These are phyloP conservation scores for Angomonas deanei DNA, from an alignment of 208 protist species.

Conservation along the genomic window DNA sequence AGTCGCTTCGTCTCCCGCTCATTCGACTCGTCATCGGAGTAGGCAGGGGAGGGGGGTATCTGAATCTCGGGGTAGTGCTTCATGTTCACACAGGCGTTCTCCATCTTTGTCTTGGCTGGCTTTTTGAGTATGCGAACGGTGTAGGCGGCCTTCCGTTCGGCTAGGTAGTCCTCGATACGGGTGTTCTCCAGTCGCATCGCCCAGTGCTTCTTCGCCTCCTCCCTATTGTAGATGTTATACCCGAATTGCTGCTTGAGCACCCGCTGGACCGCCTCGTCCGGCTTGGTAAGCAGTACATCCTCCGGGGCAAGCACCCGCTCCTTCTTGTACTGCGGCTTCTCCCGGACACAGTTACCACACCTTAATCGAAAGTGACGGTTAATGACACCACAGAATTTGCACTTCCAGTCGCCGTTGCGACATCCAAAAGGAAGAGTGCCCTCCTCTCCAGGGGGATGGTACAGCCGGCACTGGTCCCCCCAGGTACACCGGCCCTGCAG, in stretches of 20 bases:
- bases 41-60: slow-evolving; percentile 50
- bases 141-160: slow-evolving; percentile 75
- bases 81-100: slow-evolving; percentile 53
- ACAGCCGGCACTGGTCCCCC: slow-evolving; percentile 67
- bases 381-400: slow-evolving; percentile 80
- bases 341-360: slow-evolving; percentile 85
- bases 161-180: slow-evolving; percentile 44
- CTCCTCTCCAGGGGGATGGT: slow-evolving; percentile 85
- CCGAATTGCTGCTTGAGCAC: slow-evolving; percentile 79
- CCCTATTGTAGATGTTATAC: slow-evolving; percentile 68
- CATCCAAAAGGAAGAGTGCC: slow-evolving; percentile 81
- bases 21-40: slow-evolving; percentile 17
- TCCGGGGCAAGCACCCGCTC: slow-evolving; percentile 41
- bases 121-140: slow-evolving; percentile 63
- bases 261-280: slow-evolving; percentile 48
- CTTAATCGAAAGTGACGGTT: slow-evolving; percentile 89
- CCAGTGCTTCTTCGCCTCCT: slow-evolving; percentile 75
- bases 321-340: slow-evolving; percentile 90
- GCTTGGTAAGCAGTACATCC: slow-evolving; percentile 62
- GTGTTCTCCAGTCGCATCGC: slow-evolving; percentile 36
- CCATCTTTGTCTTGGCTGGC: slow-evolving; percentile 36
- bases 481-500: slow-evolving; percentile 84
- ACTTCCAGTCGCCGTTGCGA: slow-evolving; percentile 90
- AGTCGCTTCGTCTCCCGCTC: slow-evolving; percentile 20
- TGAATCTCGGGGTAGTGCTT: slow-evolving; percentile 80